Conservation (phyloP, 805 yeast genomes). For the Candida namnaoensis region DNA sequence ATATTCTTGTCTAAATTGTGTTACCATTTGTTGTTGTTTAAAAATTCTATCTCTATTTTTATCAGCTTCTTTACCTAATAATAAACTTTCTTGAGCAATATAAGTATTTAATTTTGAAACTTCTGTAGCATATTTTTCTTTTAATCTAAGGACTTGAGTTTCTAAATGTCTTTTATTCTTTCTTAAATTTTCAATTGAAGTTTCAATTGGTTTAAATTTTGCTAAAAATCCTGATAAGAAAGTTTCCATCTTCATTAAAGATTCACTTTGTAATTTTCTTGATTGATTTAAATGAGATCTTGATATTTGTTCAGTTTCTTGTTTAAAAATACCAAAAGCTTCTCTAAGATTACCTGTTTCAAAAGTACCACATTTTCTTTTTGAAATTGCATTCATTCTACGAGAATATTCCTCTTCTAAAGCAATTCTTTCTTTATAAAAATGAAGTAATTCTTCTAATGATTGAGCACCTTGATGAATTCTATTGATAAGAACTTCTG, state of each 20-base stretch:
- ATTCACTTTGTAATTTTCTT: conserved; percentile 38
- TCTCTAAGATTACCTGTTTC: conserved; percentile 53
- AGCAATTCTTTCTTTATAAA: conserved; percentile 45
- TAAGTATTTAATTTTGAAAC: conserved; percentile 51
- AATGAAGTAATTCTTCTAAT: conserved; percentile 36
- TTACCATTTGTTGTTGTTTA: conserved; percentile 34
- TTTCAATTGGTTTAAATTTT: conserved; percentile 47
- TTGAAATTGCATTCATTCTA: conserved; percentile 41
- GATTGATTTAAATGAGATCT: conserved; percentile 46
- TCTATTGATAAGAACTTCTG: conserved; percentile 41
- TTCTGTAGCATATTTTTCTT: conserved; percentile 45
- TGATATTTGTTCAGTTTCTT: conserved; percentile 53
- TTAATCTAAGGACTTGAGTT: conserved; percentile 26
- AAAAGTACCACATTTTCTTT: conserved; percentile 40
- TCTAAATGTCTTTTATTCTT: conserved; percentile 32
- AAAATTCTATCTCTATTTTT: conserved; percentile 46
- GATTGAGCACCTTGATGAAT: conserved; percentile 55
- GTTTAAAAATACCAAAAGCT: conserved; percentile 48
- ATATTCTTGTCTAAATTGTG: conserved; percentile 42
- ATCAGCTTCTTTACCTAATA: conserved; percentile 69
- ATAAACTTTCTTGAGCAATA: conserved; percentile 52
- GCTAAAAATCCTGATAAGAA: conserved; percentile 44
- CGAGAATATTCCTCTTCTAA: conserved; percentile 71
- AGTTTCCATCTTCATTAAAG: conserved; percentile 42
- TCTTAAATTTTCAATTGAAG: conserved; percentile 45